These are phyloP conservation scores for Colletotrichum noveboracense DNA, from an alignment of 2,329 filamentous ascomycete genomes.

Conservation along the genomic window DNA sequence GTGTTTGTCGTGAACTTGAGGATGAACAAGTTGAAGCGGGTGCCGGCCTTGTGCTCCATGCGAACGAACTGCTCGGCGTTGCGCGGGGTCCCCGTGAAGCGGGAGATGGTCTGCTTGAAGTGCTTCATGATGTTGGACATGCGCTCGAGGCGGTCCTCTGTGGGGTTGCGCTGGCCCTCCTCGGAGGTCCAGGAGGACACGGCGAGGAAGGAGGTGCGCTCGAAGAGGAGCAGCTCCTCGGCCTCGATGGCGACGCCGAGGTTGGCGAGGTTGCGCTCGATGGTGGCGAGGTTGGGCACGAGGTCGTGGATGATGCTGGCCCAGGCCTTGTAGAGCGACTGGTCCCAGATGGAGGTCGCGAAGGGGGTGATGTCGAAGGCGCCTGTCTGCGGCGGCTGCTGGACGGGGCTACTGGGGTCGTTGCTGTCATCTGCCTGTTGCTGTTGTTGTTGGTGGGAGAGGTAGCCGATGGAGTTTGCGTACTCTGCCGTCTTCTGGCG, in stretches of 20 bases:
- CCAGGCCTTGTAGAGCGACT: conserved; percentile 98
- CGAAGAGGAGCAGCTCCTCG: conserved; percentile 92
- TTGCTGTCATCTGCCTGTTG: not conserved
- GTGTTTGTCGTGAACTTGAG: conserved; percentile 97
- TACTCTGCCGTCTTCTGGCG: conserved; percentile 72
- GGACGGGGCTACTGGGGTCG: conserved; percentile 24
- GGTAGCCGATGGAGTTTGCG: conserved; percentile 43
- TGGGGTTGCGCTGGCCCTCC: conserved; percentile 80
- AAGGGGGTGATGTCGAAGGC: conserved; percentile 82
- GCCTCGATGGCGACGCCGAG: conserved; percentile 88
- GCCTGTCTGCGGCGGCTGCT: not conserved
- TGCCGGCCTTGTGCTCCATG: conserved; percentile 79
- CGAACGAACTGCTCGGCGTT: conserved; percentile 82
- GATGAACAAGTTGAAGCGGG: conserved; percentile 90
- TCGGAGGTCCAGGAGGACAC: conserved; percentile 89
- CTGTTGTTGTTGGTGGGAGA: not conserved
- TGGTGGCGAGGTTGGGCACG: conserved; percentile 89
- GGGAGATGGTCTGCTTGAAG: conserved; percentile 85
- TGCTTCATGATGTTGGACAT: conserved; percentile 98
- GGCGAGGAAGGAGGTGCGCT: conserved; percentile 93
- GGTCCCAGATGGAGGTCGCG: conserved; percentile 97
- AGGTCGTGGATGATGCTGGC: conserved; percentile 97
- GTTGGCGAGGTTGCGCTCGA: conserved; percentile 83
- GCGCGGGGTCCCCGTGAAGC: conserved; percentile 80
- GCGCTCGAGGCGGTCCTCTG: conserved; percentile 88